A percentile compares a stretch with the other conserved stretches of the same genome.
phyloP scores from a whole-genome alignment of 345 rosid species.

The Dimocarpus longan region DNA sequence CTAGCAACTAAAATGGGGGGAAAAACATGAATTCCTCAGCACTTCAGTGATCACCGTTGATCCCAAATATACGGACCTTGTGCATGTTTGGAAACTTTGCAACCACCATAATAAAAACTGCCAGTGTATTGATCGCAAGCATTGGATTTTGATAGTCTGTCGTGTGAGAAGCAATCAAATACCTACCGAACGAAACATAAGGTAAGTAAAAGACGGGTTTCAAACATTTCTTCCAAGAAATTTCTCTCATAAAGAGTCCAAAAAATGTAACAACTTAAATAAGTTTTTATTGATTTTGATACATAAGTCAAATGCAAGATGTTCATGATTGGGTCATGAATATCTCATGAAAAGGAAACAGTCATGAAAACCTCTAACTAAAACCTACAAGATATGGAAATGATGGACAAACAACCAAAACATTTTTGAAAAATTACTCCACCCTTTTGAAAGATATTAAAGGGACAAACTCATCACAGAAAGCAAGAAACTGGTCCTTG shows the following conservation, averaged over 20 bases:
- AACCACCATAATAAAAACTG: constrained; percentile 65
- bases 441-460: constrained; percentile 9
- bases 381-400: neutral
- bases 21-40: constrained; percentile 7
- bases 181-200: constrained; percentile 39
- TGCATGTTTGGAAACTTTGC: constrained; percentile 91
- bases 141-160: constrained; percentile 78
- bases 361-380: neutral
- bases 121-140: constrained; percentile 72
- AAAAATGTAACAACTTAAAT: neutral
- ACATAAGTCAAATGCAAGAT: neutral
- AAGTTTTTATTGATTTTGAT: neutral
- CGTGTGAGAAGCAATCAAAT: constrained; percentile 82
- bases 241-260: neutral
- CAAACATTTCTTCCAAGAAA: neutral
- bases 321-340: neutral
- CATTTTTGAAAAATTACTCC: neutral
- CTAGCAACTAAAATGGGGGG: neutral
- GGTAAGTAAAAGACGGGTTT: neutral
- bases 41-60: constrained; percentile 65
- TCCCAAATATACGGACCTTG: constrained; percentile 87
- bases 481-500: constrained; percentile 2
- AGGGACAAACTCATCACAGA: constrained; percentile 21
- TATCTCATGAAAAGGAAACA: neutral
- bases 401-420: neutral